phyloP scores from a whole-genome alignment of 345 rosid genomes.

The Eucalyptus pauciflora region DNA sequence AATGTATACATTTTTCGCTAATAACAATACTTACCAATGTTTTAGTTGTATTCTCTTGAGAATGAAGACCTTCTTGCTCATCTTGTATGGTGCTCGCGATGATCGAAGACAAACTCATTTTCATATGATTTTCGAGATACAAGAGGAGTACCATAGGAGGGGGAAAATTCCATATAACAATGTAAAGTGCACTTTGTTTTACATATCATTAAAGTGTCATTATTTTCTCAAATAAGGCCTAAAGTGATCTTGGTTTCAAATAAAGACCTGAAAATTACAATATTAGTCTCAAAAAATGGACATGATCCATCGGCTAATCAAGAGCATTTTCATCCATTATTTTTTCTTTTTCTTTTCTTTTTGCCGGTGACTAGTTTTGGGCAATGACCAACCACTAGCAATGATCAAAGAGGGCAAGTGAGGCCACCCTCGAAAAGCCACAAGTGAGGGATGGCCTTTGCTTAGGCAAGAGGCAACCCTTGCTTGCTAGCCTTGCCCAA shows the following conservation, averaged over 20 bases:
- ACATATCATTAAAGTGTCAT: accelerated
- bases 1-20: accelerated
- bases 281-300: accelerated
- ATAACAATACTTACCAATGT: not conserved
- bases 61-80: not conserved
- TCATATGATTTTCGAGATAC: not conserved
- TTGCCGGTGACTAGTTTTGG: accelerated
- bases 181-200: too few relatives aligned
- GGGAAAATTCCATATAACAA: not conserved
- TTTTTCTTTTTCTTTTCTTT: too few relatives aligned
- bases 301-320: not conserved
- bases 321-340: accelerated
- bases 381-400: not conserved
- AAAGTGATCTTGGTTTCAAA: too few relatives aligned
- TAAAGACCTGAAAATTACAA: accelerated
- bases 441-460: accelerated
- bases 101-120: not conserved
- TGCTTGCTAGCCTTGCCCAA: not conserved
- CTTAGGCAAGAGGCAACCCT: too few relatives aligned
- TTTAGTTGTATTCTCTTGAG: not conserved
- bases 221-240: too few relatives aligned
- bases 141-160: accelerated
- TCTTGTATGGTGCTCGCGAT: accelerated
- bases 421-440: not conserved
- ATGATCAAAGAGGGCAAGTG: not conserved